Evolutionary conservation across 2,329 filamentous ascomycete species (phyloP), one percentile per base, ranked within the genome.

Genomic region (Beauveria medogensis): DNA sequence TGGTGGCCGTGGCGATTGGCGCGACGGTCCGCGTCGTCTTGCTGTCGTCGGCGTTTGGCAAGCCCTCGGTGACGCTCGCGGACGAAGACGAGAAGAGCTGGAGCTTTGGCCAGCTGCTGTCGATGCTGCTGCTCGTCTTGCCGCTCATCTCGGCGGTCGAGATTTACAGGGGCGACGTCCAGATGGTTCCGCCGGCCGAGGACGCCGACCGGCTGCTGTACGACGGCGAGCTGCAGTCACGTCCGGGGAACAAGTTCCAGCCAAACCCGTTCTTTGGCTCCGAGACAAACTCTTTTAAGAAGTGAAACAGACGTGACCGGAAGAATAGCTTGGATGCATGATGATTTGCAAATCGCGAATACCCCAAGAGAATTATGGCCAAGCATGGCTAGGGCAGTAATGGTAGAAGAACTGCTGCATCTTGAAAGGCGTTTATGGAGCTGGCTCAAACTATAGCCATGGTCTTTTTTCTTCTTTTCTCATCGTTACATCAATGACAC

Each of bases 101-200:
- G 84, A 82, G 79, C 64, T 89, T 87, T 66, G 85, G 85, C 0
- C 83, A 86, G 70, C 71, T 87, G 60, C 72, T 88, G 30, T 81
- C 82, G 1, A 71, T 87, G 65, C 71, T 87, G 64, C 73, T 88
- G 67, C 73, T 87, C 28, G 69, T 82, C n/a, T 71, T 88, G 66
- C 84, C 85, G 1, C 66, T 87, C 18, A 77, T 88, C 3, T 83
- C 80, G 2, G 78, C 80, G 2, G 69, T 87, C 30, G 85, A 88
- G 69, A 84, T 88, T 57, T 71, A 80, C 52, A 70, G 82, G 64
- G 81, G 82, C 64, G 77, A 79, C 67, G 72, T 75, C 44, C 71
- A 73, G 43, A 74, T 80, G 43, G 73, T 78, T 8, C 71, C 72
- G 20, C 76, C 75, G 30, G 72, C 77, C 2, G 71, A 72, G 48